Base-by-base conservation (phyloP, 805 yeast species). In the Kazachstania kunashirensis region DNA sequence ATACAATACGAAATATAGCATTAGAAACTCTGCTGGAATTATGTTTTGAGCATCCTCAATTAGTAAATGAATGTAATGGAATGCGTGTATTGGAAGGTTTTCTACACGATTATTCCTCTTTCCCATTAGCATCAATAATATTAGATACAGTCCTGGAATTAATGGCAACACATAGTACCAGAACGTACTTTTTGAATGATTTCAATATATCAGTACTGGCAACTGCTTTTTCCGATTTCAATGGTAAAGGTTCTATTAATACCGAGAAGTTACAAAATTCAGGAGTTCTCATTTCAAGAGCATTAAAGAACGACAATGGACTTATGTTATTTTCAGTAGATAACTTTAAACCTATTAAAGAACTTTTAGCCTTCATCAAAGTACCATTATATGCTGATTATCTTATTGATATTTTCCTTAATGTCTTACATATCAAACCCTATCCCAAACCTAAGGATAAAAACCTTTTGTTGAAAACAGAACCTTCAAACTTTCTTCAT, bases 271-370 rank as follows among this genome's bases (percentile, higher is more conserved):
- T 85, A 20, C 80, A 79, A 39, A 71, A 68, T 40, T 63, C 75
- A 11, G 73, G 86, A 0, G 67, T 71, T 29, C 64, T 84, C 7
- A 55, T 89, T 2, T 61, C 81, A 0, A 54, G 71, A 4, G 61
- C 84, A 17, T 58, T 89, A 33, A 81, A 84, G 42, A 68, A 76
- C 24, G 79, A 89, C 75, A 67, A 81, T 10, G 99, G 98, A 0
- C 50, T 86, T 9, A 68, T 79, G 41, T 72, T 79, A 12, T 72
- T 79, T 47, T 69, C 81, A 1, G 66, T 71, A 38, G 65, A 77
- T 44, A 61, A 75, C 40, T 78, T 74, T 43, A 61, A 63, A 38
- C 69, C 79, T 8, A 52, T 88, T 16, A 63, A 61, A 29, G 73
- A 75, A 36, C 60, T 88, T 20, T 59, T 88, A 2, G 58, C 67